Base-by-base conservation (phyloP, 2,329 filamentous ascomycete species). In the Xylariaceae sp. region DNA sequence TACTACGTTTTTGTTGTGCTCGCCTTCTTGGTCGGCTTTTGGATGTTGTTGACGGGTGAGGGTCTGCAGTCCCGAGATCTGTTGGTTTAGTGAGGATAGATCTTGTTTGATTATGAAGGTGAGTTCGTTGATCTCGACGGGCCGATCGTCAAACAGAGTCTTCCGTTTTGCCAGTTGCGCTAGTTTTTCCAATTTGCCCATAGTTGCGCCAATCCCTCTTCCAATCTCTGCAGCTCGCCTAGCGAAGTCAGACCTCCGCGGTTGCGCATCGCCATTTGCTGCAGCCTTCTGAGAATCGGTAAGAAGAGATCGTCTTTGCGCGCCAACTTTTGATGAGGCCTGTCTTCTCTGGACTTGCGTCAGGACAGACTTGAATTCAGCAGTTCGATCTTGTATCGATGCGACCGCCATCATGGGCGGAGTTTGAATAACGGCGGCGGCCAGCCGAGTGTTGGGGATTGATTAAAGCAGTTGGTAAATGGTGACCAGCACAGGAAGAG, bases 81-180 rank as follows among this genome's bases (percentile, higher is more conserved):
- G 89, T 62, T 91, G 86, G 73, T 97, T 97, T 18, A 85, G 72
- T 8, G 79, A 85, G 1, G 91, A 91, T 46, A 97, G 83, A 68
- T 97, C 93, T 78, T 97, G 93, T 77, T 97, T 97, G 79, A 97
- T 97, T 69, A 97, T 89, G 68, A 92, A 97, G 6, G 92, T 97
- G 71, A 97, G 84, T 73, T 97, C 92, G 72, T 94, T 94, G 72
- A 97, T 97, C 75, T 99, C 94, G 50, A 97, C 90, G 0, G 94
- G 92, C 70, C 91, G 85, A 76, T 99, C 94, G 73, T 99, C 94
- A 71, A 99, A 99, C 36, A 99, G 85, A 8, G 94, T 96, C 75
- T 96, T 95, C 67, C 93, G 86, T 73, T 92, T 93, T n/a, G 94
- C 94, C 70, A 99, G 77, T 72, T 96, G 90, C 56, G 92, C 93